Conservation (phyloP, 169 alveolate species). For the Perkinsus marinus region DNA sequence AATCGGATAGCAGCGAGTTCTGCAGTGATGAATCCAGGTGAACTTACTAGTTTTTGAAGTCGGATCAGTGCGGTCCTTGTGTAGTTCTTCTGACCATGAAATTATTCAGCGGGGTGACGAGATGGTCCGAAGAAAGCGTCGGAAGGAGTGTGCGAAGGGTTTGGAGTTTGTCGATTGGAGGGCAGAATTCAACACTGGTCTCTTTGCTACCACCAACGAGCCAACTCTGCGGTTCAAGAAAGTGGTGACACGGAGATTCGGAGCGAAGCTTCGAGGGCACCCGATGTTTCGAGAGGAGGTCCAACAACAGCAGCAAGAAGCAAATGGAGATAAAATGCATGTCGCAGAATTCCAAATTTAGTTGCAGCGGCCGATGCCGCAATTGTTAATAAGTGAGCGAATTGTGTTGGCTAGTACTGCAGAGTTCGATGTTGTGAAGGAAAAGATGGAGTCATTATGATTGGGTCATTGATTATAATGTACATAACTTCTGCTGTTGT, state of each 20-base stretch:
- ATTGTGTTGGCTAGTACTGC: background rate
- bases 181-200: background rate
- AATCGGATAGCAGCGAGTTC: too few relatives aligned
- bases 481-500: too few relatives aligned
- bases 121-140: background rate
- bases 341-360: background rate
- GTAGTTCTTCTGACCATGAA: background rate
- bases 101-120: background rate
- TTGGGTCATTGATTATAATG: too few relatives aligned
- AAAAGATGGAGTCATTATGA: too few relatives aligned
- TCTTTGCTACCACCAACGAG: background rate
- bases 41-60: too few relatives aligned
- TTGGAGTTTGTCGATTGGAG: background rate
- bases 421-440: too few relatives aligned
- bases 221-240: background rate
- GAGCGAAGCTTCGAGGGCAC: background rate
- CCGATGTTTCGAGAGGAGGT: background rate
- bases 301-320: background rate
- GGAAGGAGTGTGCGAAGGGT: background rate
- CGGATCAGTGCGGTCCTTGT: too few relatives aligned
- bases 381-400: background rate
- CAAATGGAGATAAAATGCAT: background rate
- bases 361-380: background rate
- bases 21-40: too few relatives aligned
- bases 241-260: background rate